phyloP scores from a whole-genome alignment of 2,329 filamentous ascomycete species.

The Cercospora sesami region DNA sequence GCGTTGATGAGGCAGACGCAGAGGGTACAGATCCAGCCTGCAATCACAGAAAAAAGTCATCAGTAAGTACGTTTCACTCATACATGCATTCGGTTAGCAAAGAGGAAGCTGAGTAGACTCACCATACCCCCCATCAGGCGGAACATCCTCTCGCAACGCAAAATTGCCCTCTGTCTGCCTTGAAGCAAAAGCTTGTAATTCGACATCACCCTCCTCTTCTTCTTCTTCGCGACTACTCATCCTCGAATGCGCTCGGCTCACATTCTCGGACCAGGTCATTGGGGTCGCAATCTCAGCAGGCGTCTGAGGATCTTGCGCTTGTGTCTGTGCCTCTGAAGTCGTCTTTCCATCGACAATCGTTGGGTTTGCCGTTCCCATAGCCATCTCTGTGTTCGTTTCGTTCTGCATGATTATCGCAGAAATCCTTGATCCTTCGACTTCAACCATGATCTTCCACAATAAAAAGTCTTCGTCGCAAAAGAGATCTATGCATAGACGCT shows the following conservation, averaged over 20 bases:
- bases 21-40: slow-evolving; percentile 51
- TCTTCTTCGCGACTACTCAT: not conserved
- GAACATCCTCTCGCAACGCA: slow-evolving; percentile 40
- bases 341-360: not conserved
- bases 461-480: not conserved
- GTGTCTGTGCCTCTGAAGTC: not conserved
- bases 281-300: not conserved
- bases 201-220: not conserved
- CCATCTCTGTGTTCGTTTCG: too few species aligned
- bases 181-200: not conserved
- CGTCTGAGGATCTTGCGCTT: not conserved
- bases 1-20: slow-evolving; percentile 46
- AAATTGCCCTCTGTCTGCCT: slow-evolving; percentile 20
- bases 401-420: not conserved
- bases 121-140: slow-evolving; percentile 61
- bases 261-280: not conserved
- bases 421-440: not conserved
- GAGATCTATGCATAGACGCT: not conserved
- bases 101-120: not conserved
- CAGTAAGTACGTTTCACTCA: too few species aligned
- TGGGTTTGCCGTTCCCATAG: too few species aligned
- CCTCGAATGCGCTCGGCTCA: not conserved
- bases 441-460: not conserved
- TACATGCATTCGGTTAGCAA: too few species aligned
- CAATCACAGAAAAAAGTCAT: not conserved